These are phyloP conservation scores for Yamadazyma atmosphaerica DNA, from an alignment of 1,139 yeast species.

Conservation along the genomic window DNA sequence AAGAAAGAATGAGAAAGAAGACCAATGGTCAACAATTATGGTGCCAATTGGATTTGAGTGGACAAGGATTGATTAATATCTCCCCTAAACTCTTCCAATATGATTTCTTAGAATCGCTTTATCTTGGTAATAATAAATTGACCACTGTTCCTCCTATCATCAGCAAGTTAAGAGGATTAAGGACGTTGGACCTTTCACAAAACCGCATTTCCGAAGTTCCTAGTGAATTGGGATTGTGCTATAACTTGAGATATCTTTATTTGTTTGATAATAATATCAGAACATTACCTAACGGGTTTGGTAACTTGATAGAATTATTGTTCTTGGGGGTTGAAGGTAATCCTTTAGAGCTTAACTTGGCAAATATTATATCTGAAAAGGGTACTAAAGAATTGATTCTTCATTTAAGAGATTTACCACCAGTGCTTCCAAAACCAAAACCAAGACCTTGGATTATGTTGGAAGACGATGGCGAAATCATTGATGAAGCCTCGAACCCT, in stretches of 20 bases:
- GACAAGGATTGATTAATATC: slow-evolving; percentile 75
- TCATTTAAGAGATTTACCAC: slow-evolving; percentile 79
- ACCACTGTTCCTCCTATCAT: slow-evolving; percentile 68
- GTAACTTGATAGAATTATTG: slow-evolving; percentile 80
- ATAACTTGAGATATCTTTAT: slow-evolving; percentile 76
- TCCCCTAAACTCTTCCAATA: slow-evolving; percentile 79
- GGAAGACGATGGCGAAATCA: slow-evolving; percentile 72
- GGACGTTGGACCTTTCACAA: slow-evolving; percentile 83
- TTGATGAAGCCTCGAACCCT: slow-evolving; percentile 35
- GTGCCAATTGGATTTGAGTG: slow-evolving; percentile 92
- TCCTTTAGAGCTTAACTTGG: slow-evolving; percentile 66
- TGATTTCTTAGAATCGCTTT: slow-evolving; percentile 81
- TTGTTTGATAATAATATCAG: slow-evolving; percentile 83
- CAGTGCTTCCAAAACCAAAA: slow-evolving; percentile 61
- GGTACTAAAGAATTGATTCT: slow-evolving; percentile 85
- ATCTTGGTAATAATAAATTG: slow-evolving; percentile 83
- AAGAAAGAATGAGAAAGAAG: slow-evolving; percentile 68
- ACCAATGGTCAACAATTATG: slow-evolving; percentile 80
- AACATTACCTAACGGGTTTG: slow-evolving; percentile 80
- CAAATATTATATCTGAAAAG: slow-evolving; percentile 70
- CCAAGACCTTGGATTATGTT: slow-evolving; percentile 83
- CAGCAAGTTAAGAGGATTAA: slow-evolving; percentile 66
- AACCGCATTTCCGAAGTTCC: slow-evolving; percentile 75
- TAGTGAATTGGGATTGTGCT: slow-evolving; percentile 78
- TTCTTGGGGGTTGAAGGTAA: slow-evolving; percentile 94